These are phyloP conservation scores for Rosa chinensis DNA, from an alignment of 306 rosid genomes.

Conservation along the genomic window DNA sequence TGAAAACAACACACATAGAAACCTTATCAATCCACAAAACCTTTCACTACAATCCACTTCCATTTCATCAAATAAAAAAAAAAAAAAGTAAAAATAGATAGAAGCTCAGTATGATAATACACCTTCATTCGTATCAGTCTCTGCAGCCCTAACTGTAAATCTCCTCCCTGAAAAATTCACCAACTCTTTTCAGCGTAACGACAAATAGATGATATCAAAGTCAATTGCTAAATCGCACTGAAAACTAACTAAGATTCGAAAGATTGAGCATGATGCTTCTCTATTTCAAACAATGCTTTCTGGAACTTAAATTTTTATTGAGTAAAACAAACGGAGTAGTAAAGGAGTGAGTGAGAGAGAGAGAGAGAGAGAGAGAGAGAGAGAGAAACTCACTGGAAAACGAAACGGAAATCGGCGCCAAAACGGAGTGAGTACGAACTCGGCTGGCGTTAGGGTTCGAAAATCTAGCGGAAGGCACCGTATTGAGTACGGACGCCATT, in stretches of 20 bases:
- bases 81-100: neutral
- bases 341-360: slow-evolving; percentile 2
- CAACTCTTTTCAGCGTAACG: neutral
- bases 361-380: neutral
- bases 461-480: slow-evolving; percentile 36
- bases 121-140: slow-evolving; percentile 68
- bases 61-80: neutral
- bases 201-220: neutral
- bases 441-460: slow-evolving; percentile 32
- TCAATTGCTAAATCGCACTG: neutral
- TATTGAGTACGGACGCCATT: slow-evolving; percentile 57
- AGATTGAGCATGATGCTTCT: neutral
- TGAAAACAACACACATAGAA: neutral
- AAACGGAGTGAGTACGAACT: slow-evolving; percentile 30
- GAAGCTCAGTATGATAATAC: neutral
- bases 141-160: slow-evolving; percentile 54
- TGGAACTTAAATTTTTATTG: neutral
- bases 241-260: neutral
- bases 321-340: slow-evolving; percentile 4
- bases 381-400: slow-evolving; percentile 47
- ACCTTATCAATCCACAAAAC: neutral
- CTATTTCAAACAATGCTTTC: neutral
- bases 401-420: slow-evolving; percentile 40
- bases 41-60: slow-evolving; percentile 3
- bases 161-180: slow-evolving; percentile 46